A percentile compares a stretch with the other conserved stretches of the same genome.
Evolutionary conservation across 75 land plant species (phyloP).

Genomic region (Picea sitchensis): DNA sequence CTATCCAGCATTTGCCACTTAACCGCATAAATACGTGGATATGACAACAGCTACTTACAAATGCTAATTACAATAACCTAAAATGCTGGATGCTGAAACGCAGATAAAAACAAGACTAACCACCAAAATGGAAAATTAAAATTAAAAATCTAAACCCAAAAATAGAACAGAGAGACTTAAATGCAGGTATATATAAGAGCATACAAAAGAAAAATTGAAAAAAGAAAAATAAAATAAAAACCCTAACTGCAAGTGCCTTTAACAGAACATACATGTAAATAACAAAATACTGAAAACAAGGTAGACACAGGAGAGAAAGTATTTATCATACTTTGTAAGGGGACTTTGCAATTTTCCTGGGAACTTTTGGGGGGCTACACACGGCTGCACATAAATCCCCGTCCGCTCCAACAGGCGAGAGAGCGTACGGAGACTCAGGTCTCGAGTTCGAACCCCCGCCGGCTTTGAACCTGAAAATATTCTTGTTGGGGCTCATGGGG

Average conservation of each 20-base stretch:
- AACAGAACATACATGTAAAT: background rate
- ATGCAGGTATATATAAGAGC: too few relatives aligned
- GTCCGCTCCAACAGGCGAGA: constrained; percentile 52
- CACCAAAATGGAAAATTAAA: too few relatives aligned
- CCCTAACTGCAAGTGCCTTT: background rate
- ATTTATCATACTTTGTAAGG: constrained; percentile 76
- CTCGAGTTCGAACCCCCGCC: constrained; percentile 35
- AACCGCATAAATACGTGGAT: too few relatives aligned
- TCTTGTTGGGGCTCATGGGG: constrained; percentile 82
- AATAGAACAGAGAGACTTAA: too few relatives aligned
- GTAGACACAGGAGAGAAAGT: background rate
- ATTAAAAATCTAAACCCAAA: too few relatives aligned
- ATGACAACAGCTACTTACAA: too few relatives aligned
- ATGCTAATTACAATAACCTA: too few relatives aligned
- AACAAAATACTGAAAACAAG: background rate
- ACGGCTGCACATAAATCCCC: constrained; percentile 35
- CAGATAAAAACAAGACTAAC: too few relatives aligned
- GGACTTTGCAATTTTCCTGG: constrained; percentile 90
- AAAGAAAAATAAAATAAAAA: background rate
- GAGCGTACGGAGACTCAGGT: constrained; percentile 77
- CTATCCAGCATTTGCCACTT: too few relatives aligned
- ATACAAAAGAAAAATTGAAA: background rate
- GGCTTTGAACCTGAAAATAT: constrained; percentile 83
- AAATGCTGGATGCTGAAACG: too few relatives aligned
- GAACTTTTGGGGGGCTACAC: constrained; percentile 74